Evolutionary conservation across 345 rosid species (phyloP).

Genomic region (Draba incana): DNA sequence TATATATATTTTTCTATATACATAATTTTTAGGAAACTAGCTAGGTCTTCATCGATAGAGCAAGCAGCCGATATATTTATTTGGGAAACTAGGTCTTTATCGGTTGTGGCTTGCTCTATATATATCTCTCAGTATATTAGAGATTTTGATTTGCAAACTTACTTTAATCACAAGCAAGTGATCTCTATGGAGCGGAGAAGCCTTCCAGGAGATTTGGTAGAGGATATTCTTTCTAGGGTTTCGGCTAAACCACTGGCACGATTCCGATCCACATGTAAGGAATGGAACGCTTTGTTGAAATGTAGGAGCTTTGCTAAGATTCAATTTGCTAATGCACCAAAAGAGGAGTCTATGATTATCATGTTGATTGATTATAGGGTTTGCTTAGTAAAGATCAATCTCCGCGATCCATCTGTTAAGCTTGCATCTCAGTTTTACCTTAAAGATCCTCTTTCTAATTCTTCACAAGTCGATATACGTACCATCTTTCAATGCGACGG

Average conservation of each 20-base stretch:
- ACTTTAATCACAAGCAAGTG: background rate
- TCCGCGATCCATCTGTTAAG: background rate
- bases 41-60: too few relatives aligned
- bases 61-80: background rate
- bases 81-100: background rate
- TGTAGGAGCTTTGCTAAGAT: background rate
- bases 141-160: background rate
- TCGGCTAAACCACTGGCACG: background rate
- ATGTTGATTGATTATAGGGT: slow-evolving; percentile 5
- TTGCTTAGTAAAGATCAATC: slow-evolving; percentile 4
- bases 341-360: background rate
- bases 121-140: background rate
- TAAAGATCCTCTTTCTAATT: background rate
- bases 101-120: background rate
- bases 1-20: too few relatives aligned
- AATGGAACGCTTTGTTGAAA: slow-evolving; percentile 2
- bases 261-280: slow-evolving; percentile 9
- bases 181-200: background rate
- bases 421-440: background rate
- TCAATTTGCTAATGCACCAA: background rate
- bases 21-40: too few relatives aligned
- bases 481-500: background rate
- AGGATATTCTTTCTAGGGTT: background rate
- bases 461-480: slow-evolving; percentile 2
- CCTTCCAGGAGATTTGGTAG: slow-evolving; percentile 10